Conservation (phyloP, 2,329 filamentous ascomycete genomes). For the Penicillium sp. region DNA sequence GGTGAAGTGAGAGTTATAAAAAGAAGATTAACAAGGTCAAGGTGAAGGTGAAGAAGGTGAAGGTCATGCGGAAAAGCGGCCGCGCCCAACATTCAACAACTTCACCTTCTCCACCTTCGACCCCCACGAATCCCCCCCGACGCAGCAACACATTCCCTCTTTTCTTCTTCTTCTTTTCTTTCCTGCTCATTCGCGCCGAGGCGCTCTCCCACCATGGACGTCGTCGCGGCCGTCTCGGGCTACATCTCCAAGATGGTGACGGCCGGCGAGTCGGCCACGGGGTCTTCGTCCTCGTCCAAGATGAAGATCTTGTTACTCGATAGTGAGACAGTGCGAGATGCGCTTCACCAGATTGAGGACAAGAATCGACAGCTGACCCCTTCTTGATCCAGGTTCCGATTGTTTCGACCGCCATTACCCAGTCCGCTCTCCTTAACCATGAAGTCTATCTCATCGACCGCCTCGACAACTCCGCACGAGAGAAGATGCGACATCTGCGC, state of each 20-base stretch:
- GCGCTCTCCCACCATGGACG: constrained; percentile 70
- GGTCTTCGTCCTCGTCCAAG: constrained; percentile 72
- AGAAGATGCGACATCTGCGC: constrained; percentile 97
- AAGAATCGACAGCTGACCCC: constrained; percentile 28
- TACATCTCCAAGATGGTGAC: constrained; percentile 98
- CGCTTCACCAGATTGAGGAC: constrained; percentile 23
- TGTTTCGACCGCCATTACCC: constrained; percentile 91
- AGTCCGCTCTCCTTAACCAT: constrained; percentile 91
- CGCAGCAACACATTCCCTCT: constrained; percentile 12
- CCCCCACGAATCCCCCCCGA: constrained; percentile 11
- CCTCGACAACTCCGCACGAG: constrained; percentile 82
- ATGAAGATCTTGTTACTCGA: constrained; percentile 98
- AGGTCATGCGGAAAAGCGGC: constrained; percentile 25
- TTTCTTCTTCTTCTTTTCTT: constrained; percentile 1
- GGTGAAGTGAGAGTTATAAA: not conserved
- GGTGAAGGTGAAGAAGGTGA: constrained; percentile 6
- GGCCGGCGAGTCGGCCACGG: constrained; percentile 70
- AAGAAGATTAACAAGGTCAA: constrained; percentile 9
- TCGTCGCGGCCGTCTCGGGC: constrained; percentile 87
- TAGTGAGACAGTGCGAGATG: constrained; percentile 76
- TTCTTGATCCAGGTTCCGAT: constrained; percentile 68
- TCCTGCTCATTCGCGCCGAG: constrained; percentile 8
- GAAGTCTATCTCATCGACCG: constrained; percentile 98
- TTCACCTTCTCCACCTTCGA: constrained; percentile 22
- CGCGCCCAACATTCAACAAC: constrained; percentile 24